Conservation (phyloP, 129 eudicot species). For the Rutidosis leptorrhynchoides region DNA sequence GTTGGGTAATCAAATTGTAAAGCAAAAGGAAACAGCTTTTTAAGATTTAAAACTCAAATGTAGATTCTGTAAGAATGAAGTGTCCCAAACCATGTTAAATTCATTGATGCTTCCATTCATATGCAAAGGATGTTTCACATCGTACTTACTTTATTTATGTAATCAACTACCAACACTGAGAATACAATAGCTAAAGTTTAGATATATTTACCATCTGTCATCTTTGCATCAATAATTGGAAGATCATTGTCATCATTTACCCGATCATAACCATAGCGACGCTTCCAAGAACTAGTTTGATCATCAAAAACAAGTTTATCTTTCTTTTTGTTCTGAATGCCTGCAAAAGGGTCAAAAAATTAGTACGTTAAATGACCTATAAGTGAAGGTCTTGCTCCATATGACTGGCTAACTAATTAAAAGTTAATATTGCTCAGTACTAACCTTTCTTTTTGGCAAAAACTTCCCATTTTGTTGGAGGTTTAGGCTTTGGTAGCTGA, state of each 20-base stretch:
- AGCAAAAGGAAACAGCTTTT: no score
- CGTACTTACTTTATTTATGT: neutral
- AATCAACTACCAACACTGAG: neutral
- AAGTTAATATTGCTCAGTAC: neutral
- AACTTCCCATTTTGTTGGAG: slow-evolving; percentile 91
- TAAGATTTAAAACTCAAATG: no score
- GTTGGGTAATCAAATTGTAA: no score
- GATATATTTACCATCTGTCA: slow-evolving; percentile 66
- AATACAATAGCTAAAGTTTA: neutral
- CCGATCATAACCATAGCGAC: slow-evolving; percentile 87
- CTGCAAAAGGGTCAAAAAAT: slow-evolving; percentile 34
- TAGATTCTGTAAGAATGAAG: no score
- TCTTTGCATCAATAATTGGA: slow-evolving; percentile 89
- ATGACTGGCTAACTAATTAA: neutral
- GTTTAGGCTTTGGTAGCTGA: slow-evolving; percentile 86
- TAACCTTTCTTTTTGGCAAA: slow-evolving; percentile 87
- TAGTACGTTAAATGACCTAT: neutral
- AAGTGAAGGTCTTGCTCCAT: neutral
- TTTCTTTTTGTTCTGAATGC: slow-evolving; percentile 69
- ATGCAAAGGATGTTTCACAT: neutral
- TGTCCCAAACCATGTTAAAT: neutral
- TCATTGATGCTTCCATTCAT: neutral
- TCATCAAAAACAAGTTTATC: slow-evolving; percentile 86
- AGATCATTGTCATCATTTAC: slow-evolving; percentile 84
- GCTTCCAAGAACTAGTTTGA: slow-evolving; percentile 80